Conservation (phyloP, 2,329 filamentous ascomycete genomes). For the Cylindrodendrum hubeiense region DNA sequence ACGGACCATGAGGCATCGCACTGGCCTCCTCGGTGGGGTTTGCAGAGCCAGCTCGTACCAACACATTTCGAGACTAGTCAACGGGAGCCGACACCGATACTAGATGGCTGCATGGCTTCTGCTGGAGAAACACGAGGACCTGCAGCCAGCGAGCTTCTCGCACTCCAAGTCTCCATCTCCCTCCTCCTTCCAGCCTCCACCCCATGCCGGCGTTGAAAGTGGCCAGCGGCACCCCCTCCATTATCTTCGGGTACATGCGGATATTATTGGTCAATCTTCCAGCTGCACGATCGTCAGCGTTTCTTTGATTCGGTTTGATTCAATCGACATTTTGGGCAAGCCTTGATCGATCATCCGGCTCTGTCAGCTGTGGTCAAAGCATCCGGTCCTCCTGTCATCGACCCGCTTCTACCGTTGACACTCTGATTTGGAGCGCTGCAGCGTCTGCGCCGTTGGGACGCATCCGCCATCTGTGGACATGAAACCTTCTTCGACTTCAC, state of each 20-base stretch:
- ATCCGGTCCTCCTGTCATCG: constrained; percentile 27
- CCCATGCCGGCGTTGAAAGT: constrained; percentile 31
- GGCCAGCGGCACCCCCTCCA: constrained; percentile 34
- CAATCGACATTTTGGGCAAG: constrained; percentile 22
- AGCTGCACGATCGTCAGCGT: constrained; percentile 36
- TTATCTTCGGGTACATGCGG: constrained; percentile 45
- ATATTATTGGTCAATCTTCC: constrained; percentile 44
- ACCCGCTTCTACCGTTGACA: constrained; percentile 23
- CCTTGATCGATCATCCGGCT: constrained; percentile 33
- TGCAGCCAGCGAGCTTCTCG: constrained; percentile 36
- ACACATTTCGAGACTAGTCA: constrained; percentile 27
- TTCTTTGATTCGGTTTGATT: constrained; percentile 23
- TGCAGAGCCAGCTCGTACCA: constrained; percentile 32
- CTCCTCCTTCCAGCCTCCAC: constrained; percentile 29
- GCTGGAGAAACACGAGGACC: constrained; percentile 40
- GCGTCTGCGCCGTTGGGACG: constrained; percentile 37
- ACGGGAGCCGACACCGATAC: constrained; percentile 37
- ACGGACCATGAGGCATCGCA: constrained; percentile 24
- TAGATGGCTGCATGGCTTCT: constrained; percentile 32
- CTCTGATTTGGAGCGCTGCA: constrained; percentile 33
- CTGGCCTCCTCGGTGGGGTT: constrained; percentile 23
- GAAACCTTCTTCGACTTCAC: constrained; percentile 44
- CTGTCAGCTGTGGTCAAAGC: constrained; percentile 31
- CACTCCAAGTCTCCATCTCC: constrained; percentile 25
- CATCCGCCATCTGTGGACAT: constrained; percentile 42